phyloP scores from a whole-genome alignment of 1,284 basidiomycete genomes.

The Microbotryum violaceum region DNA sequence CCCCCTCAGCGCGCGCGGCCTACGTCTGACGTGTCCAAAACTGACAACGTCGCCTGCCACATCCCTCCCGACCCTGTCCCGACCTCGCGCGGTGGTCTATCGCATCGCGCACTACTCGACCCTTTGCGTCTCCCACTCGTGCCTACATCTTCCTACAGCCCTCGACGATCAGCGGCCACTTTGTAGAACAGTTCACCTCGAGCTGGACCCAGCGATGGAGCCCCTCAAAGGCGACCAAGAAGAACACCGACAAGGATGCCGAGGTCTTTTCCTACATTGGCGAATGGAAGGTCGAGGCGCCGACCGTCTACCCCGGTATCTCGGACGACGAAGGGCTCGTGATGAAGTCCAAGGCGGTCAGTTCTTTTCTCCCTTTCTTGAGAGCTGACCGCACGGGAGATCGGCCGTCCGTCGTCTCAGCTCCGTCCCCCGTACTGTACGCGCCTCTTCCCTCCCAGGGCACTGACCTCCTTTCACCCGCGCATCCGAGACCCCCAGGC shows the following conservation, averaged over 20 bases:
- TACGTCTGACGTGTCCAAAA: too few species aligned
- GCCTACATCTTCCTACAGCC: constrained; percentile 48
- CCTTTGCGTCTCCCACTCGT: neutral
- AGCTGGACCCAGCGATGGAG: constrained; percentile 91
- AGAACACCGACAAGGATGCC: constrained; percentile 78
- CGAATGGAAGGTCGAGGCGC: constrained; percentile 92
- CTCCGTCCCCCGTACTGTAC: too few species aligned
- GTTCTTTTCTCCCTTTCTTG: too few species aligned
- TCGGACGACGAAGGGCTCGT: constrained; percentile 41
- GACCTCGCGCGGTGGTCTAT: too few species aligned
- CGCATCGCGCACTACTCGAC: neutral
- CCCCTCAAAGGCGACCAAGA: constrained; percentile 93
- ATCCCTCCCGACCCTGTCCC: too few species aligned
- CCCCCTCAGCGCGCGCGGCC: too few species aligned
- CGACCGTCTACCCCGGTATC: constrained; percentile 55
- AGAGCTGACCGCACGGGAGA: too few species aligned
- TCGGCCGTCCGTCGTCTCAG: too few species aligned
- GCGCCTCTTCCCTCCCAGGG: too few species aligned
- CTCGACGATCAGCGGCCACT: constrained; percentile 77
- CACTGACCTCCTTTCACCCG: too few species aligned
- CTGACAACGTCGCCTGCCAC: too few species aligned
- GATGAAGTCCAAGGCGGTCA: constrained; percentile 61
- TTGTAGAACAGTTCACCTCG: constrained; percentile 93
- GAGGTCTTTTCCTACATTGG: constrained; percentile 81
- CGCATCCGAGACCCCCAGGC: constrained; percentile 41